Evolutionary conservation across 768 basidiomycete genomes (phyloP).

Genomic region (Leccinum subgranulosum): DNA sequence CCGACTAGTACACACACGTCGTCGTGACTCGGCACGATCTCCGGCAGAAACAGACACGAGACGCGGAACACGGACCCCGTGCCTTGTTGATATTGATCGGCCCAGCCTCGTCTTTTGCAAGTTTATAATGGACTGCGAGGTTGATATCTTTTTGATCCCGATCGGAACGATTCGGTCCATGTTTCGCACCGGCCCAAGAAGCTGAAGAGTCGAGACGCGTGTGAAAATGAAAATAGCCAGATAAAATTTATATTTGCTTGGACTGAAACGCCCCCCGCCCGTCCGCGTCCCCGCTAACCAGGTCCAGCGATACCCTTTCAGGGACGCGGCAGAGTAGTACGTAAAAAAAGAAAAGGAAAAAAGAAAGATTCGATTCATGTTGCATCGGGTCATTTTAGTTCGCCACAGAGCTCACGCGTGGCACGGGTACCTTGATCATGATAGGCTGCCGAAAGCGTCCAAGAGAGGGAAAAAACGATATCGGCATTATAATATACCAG

Average conservation of each 20-base stretch:
- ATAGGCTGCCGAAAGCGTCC: neutral
- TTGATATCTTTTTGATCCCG: neutral
- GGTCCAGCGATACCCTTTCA: neutral
- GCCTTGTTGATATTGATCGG: neutral
- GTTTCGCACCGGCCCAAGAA: neutral
- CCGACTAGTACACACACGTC: neutral
- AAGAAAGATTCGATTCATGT: neutral
- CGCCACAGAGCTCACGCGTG: neutral
- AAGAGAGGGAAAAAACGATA: neutral
- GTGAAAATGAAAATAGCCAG: neutral
- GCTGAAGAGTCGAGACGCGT: neutral
- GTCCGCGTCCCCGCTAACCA: neutral
- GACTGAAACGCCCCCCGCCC: neutral
- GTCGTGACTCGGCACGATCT: neutral
- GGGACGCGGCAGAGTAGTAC: neutral
- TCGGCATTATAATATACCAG: constrained; percentile 25
- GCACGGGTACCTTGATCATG: constrained; percentile 3
- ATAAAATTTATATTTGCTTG: neutral
- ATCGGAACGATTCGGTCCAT: neutral
- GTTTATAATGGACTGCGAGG: neutral
- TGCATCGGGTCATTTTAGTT: neutral
- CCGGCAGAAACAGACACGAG: neutral
- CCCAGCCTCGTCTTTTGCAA: neutral
- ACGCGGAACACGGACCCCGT: neutral
- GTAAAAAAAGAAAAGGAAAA: neutral